Base-by-base conservation (phyloP, 2,329 filamentous ascomycete genomes). In the Clonostachys rhizophaga region DNA sequence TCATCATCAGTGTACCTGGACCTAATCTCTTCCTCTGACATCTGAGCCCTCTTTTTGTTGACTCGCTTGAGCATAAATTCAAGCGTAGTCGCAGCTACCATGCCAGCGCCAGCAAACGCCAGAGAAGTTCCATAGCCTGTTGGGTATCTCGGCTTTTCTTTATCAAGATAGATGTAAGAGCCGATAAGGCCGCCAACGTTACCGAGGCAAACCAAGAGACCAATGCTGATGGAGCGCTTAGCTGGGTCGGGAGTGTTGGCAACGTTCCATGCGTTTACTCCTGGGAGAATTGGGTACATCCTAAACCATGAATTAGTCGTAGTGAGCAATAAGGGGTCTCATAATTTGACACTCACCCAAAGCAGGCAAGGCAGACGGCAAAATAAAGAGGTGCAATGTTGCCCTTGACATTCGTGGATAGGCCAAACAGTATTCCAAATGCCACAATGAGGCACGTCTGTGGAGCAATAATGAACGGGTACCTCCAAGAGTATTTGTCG, bases 361-460 rank as follows among this genome's bases (percentile, higher is more conserved):
- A 49, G 34, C 56, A 71, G 1, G 71, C 66, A 5, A 76, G 54
- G 37, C 66, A 69, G 33, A 75, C 65, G 1, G 64, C 69, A 43
- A 74, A 72, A 50, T 72, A 72, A 46, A 67, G 67, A 1, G 66
- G 53, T 1, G 61, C 66, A 16, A 74, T 61, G 45, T 73, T 71
- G 20, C 64, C 49, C 17, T 62, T 50, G 18, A 72, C 64, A 11
- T 67, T 53, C 5, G 55, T 64, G 3, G 64, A 62, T 34, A 65
- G 63, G n/a, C 53, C 50, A 34, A 70, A 64, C 1, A 71, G 48
- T 14, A 70, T 65, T 11, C 55, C 52, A 39, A 67, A 70, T 0
- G 61, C 62, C 2, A 64, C 53, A n/a, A 70, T 55, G 5, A 69
- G 49, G 6, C 54, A 58, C 7, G 60, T 34, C 44, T 68, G 64